phyloP scores from a whole-genome alignment of 306 rosid genomes.

The Cucurbita ficifolia region DNA sequence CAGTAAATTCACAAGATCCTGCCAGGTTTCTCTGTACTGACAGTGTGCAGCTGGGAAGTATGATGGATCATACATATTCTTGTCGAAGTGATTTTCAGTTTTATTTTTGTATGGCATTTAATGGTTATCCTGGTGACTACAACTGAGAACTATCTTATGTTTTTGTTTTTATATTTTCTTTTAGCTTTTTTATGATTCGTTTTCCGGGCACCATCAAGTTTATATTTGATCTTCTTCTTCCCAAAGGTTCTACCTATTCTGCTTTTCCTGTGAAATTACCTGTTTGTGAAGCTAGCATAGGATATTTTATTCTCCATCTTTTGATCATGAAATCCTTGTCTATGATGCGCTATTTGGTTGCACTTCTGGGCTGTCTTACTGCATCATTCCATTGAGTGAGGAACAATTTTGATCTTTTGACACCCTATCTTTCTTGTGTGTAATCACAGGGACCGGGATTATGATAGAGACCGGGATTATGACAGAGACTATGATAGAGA shows the following conservation, averaged over 20 bases:
- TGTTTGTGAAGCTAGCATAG: not conserved
- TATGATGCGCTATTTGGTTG: not conserved
- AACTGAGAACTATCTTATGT: not conserved
- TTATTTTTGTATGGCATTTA: not conserved
- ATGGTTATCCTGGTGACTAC: not conserved
- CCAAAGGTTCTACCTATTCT: not conserved
- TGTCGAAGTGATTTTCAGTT: not conserved
- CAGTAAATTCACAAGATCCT: slow-evolving; percentile 43
- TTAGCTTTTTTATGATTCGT: not conserved
- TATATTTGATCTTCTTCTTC: not conserved
- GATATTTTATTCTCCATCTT: not conserved
- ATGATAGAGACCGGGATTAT: slow-evolving; percentile 58
- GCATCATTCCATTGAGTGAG: not conserved
- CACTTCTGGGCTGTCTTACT: not conserved
- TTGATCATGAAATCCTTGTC: not conserved
- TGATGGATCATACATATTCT: slow-evolving; percentile 67
- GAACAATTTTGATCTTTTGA: not conserved
- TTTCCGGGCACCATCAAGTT: not conserved
- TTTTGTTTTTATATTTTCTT: not conserved
- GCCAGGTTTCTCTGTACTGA: slow-evolving; percentile 99
- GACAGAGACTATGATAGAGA: slow-evolving; percentile 55
- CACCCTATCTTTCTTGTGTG: not conserved
- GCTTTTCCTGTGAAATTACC: not conserved
- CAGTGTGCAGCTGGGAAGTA: slow-evolving; percentile 99
- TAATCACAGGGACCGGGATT: slow-evolving; percentile 63